A percentile compares a stretch with the other conserved stretches of the same genome.
phyloP scores from a whole-genome alignment of 169 alveolate genomes.

The Babesia ovata region DNA sequence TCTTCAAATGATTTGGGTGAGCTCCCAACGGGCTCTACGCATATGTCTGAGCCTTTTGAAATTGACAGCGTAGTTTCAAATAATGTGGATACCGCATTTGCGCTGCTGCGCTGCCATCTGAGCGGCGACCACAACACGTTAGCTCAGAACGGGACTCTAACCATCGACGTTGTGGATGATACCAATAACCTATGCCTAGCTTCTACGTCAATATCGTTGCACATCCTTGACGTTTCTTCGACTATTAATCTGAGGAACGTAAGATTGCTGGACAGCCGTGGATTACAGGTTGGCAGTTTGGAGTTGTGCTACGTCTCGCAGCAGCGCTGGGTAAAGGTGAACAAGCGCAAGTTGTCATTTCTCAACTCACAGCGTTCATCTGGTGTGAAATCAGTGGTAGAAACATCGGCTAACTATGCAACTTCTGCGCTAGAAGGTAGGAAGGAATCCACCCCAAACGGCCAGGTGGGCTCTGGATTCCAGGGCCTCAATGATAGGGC shows the following conservation, averaged over 20 bases:
- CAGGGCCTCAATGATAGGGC: not conserved
- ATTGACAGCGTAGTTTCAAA: slow-evolving; percentile 7
- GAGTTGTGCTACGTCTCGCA: slow-evolving; percentile 60
- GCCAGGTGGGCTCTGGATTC: not conserved
- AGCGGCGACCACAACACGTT: not conserved
- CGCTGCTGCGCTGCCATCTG: slow-evolving; percentile 19
- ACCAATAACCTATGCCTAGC: slow-evolving; percentile 22
- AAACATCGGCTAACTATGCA: slow-evolving; percentile 22
- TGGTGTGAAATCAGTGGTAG: slow-evolving; percentile 13
- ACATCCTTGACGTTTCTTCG: slow-evolving; percentile 15
- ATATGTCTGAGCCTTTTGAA: slow-evolving; percentile 1
- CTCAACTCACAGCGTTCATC: slow-evolving; percentile 2
- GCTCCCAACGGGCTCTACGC: not conserved
- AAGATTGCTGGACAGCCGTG: slow-evolving; percentile 22
- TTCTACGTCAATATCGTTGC: not conserved
- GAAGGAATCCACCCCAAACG: slow-evolving; percentile 17
- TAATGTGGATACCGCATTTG: slow-evolving; percentile 41
- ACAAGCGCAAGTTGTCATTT: slow-evolving; percentile 27
- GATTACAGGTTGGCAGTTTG: slow-evolving; percentile 19
- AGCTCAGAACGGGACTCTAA: slow-evolving; percentile 15
- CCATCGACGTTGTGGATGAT: slow-evolving; percentile 2
- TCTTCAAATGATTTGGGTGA: not conserved
- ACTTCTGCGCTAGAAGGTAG: slow-evolving; percentile 27
- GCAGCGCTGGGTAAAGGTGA: slow-evolving; percentile 60
- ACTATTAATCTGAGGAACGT: slow-evolving; percentile 3